A percentile compares a stretch with the other conserved stretches of the same genome.
These are phyloP conservation scores for Aphanomyces astaci DNA, from an alignment of 352 stramenopile genomes.

Conservation along the genomic window DNA sequence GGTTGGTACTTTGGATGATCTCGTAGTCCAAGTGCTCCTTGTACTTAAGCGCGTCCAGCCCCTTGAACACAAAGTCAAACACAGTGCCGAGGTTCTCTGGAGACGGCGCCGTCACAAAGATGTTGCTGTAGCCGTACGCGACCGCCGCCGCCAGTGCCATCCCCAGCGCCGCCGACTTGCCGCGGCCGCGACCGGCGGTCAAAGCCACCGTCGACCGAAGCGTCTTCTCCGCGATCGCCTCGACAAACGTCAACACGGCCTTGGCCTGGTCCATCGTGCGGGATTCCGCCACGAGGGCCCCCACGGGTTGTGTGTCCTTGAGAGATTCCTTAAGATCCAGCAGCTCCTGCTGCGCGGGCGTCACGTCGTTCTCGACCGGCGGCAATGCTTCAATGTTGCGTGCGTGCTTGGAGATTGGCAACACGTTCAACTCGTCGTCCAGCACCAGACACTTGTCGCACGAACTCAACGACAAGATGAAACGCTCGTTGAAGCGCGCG, in stretches of 20 bases:
- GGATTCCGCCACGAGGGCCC: slow-evolving; percentile 91
- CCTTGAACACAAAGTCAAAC: slow-evolving; percentile 98
- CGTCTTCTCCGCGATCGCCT: slow-evolving; percentile 96
- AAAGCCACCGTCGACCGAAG: slow-evolving; percentile 91
- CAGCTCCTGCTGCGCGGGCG: slow-evolving; percentile 84
- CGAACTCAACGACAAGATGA: slow-evolving; percentile 95
- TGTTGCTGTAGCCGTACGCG: slow-evolving; percentile 91
- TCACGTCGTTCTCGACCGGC: slow-evolving; percentile 47
- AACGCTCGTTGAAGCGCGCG: slow-evolving; percentile 99
- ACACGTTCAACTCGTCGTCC: slow-evolving; percentile 99
- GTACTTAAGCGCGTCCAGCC: slow-evolving; percentile 79
- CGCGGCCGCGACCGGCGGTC: slow-evolving; percentile 85
- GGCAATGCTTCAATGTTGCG: slow-evolving; percentile 82
- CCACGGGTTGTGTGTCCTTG: slow-evolving; percentile 91
- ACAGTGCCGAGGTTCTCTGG: slow-evolving; percentile 98
- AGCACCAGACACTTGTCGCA: slow-evolving; percentile 95
- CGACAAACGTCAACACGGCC: slow-evolving; percentile 96
- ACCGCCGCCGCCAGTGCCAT: slow-evolving; percentile 80
- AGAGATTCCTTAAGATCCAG: slow-evolving; percentile 93
- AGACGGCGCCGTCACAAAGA: slow-evolving; percentile 96
- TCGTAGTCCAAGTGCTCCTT: slow-evolving; percentile 99
- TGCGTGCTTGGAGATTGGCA: slow-evolving; percentile 93
- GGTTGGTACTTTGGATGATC: slow-evolving; percentile 80
- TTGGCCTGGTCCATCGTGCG: slow-evolving; percentile 94
- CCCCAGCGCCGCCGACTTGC: slow-evolving; percentile 98